Conservation (phyloP, 2,329 filamentous ascomycete genomes). For the Fusarium lateritium region DNA sequence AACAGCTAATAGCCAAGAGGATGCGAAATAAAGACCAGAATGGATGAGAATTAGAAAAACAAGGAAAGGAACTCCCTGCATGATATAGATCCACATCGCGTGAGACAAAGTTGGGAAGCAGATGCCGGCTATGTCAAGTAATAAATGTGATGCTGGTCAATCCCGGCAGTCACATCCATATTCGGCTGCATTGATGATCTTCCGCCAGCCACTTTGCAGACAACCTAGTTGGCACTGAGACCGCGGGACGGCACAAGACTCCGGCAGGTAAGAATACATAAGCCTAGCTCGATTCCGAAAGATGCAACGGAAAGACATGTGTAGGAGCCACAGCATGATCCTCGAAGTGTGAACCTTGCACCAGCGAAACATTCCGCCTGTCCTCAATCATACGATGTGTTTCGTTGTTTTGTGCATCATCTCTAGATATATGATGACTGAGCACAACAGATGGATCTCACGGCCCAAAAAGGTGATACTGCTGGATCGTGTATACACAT, state of each 20-base stretch:
- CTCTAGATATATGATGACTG: neutral
- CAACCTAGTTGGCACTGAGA: neutral
- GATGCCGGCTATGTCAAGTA: neutral
- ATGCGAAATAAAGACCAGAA: neutral
- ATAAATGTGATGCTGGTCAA: neutral
- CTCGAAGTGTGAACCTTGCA: neutral
- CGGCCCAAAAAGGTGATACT: neutral
- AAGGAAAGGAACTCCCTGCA: accelerated
- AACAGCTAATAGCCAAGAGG: neutral
- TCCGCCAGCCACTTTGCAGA: conserved; percentile 3
- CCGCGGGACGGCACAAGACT: neutral
- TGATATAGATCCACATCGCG: conserved; percentile 9
- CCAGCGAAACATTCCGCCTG: neutral
- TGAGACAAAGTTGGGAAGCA: conserved; percentile 1
- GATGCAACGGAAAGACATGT: neutral
- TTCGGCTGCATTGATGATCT: neutral
- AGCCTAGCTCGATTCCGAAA: neutral
- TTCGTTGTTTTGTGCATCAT: neutral
- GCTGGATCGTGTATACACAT: neutral
- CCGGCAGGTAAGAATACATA: neutral
- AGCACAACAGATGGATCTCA: neutral
- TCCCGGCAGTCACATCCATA: neutral
- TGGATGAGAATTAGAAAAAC: neutral
- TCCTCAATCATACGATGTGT: neutral
- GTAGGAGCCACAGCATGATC: neutral